phyloP scores from a whole-genome alignment of 2,329 filamentous ascomycete species.

The Neopestalotiopsis rosae region DNA sequence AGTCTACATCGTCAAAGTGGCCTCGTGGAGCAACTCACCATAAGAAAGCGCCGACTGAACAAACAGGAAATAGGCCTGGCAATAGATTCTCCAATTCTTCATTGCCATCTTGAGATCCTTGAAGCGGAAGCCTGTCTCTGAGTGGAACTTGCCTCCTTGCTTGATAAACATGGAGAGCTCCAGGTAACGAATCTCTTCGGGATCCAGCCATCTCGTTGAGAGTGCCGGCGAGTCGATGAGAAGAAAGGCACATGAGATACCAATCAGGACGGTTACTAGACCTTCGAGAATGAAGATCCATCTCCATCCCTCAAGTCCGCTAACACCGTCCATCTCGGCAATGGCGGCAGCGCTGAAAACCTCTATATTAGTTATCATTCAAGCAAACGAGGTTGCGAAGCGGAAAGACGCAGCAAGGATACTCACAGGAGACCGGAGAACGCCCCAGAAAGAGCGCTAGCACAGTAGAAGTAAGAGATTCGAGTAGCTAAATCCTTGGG shows the following conservation, averaged over 20 bases:
- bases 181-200: conserved; percentile 41
- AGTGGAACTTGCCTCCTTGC: conserved; percentile 22
- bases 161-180: conserved; percentile 35
- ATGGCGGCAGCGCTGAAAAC: conserved; percentile 18
- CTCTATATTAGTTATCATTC: neutral
- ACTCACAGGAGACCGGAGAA: conserved; percentile 55
- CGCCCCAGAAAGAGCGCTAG: conserved; percentile 68
- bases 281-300: conserved; percentile 61
- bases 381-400: too few relatives aligned
- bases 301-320: conserved; percentile 46
- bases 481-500: conserved; percentile 32
- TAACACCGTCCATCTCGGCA: conserved; percentile 58
- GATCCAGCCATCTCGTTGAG: conserved; percentile 40
- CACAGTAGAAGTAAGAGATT: conserved; percentile 36
- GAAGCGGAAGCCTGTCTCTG: conserved; percentile 15
- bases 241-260: conserved; percentile 57
- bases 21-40: conserved; percentile 24
- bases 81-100: conserved; percentile 23
- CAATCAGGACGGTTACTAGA: conserved; percentile 62
- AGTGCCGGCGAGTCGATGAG: conserved; percentile 26
- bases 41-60: conserved; percentile 30
- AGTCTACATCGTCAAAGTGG: neutral
- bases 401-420: neutral
- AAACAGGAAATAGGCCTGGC: conserved; percentile 29
- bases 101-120: conserved; percentile 22